Base-by-base conservation (phyloP, 106 monocot genomes). In the Dendrobium catenatum region DNA sequence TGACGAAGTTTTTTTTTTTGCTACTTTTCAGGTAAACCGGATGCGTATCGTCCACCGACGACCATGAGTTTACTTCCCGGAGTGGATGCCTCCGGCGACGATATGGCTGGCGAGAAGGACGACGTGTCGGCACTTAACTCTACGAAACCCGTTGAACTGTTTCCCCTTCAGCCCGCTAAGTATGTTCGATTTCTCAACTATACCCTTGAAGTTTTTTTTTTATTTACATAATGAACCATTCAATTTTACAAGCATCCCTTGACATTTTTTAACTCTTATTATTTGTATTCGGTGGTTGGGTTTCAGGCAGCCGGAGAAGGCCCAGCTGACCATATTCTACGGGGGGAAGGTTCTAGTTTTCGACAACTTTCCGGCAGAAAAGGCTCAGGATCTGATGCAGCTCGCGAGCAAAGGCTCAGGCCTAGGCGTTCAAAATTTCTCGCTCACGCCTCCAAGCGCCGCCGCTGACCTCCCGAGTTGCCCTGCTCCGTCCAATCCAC, bases 11-110 rank as follows among this genome's bases (percentile, higher is more conserved):
- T 54, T 70, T 59, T 4, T 74, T 59, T 4, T 74, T 79, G 74
- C 42, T 74, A 22, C 6, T 79, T 70, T 75, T 15, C 42, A 87
- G 86, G 80, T 18, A 80, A 82, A 68, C 54, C 22, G 3, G 87
- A 89, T 26, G 77, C 81, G 37, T 82, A 72, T 43, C 82, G 79
- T 51, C 85, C 81, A 67, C 83, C 90, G 79, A 59, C 83, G 15
- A 85, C 87, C 40, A 90, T 93, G 89, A 85, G 84, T 72, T 88
- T 90, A 73, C 55, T 93, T 64, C 91, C 86, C 1, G 88, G 86
- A 4, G 49, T 80, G 3, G 87, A 85, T 9, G 54, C 81, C 0
- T 51, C 84, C 10, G 76, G 37, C 11, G 59, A 79, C 55, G 51
- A 46, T 0, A 33, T 76, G 49, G 77, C 42, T 43, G 82, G 54